phyloP scores from a whole-genome alignment of 1,284 basidiomycete species.

The Cronartium quercuum region DNA sequence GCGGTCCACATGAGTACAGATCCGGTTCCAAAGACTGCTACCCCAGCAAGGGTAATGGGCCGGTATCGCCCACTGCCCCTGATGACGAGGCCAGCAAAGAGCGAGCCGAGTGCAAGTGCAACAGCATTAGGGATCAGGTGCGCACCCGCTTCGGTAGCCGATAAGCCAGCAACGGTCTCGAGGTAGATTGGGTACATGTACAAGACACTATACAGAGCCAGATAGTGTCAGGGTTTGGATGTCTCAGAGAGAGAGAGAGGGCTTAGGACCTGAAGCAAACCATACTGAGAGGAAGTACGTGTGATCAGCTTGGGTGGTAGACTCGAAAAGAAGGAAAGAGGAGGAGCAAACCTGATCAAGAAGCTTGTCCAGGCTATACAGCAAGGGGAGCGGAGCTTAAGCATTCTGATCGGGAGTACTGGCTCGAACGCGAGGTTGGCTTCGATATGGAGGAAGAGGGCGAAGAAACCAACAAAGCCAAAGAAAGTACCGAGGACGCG shows the following conservation, averaged over 20 bases:
- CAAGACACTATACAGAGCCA: background rate
- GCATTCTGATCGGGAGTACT: slow-evolving; percentile 2
- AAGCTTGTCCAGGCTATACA: slow-evolving; percentile 17
- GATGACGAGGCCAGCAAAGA: slow-evolving; percentile 47
- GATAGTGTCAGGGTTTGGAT: too few species aligned
- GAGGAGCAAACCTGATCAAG: slow-evolving; percentile 28
- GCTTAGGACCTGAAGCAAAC: slow-evolving; percentile 9
- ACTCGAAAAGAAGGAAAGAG: background rate
- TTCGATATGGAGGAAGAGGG: slow-evolving; percentile 14
- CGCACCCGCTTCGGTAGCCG: slow-evolving; percentile 44
- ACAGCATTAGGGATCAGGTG: slow-evolving; percentile 48
- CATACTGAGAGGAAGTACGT: slow-evolving; percentile 13
- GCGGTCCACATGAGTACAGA: slow-evolving; percentile 13
- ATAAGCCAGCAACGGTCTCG: slow-evolving; percentile 46
- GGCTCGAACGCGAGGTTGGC: background rate
- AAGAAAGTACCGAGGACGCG: slow-evolving; percentile 13
- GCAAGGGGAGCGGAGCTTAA: slow-evolving; percentile 5
- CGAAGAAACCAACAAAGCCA: background rate
- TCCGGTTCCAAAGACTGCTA: background rate
- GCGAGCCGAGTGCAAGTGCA: slow-evolving; percentile 45
- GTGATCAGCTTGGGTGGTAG: background rate
- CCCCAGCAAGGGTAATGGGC: background rate
- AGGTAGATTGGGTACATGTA: slow-evolving; percentile 48
- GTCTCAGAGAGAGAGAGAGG: background rate
- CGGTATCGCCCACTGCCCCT: slow-evolving; percentile 42